Evolutionary conservation across 768 basidiomycete species (phyloP).

Genomic region (Rhodotorula toruloides): DNA sequence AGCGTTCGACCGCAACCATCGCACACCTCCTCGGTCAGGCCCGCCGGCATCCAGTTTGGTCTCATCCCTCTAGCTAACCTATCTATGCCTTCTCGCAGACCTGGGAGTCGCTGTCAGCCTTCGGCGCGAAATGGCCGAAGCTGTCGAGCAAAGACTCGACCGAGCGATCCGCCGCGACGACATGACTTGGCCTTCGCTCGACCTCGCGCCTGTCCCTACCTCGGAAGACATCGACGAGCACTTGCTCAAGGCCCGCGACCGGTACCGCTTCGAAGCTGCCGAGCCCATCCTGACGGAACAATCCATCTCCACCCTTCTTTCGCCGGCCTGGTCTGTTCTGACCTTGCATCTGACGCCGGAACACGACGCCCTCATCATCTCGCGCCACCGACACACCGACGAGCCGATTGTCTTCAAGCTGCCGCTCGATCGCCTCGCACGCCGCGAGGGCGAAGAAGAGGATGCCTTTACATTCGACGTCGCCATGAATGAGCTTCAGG

Average conservation of each 20-base stretch:
- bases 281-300: constrained; percentile 28
- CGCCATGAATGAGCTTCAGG: constrained; percentile 65
- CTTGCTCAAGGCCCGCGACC: constrained; percentile 55
- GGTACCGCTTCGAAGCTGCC: constrained; percentile 53
- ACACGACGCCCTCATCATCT: constrained; percentile 72
- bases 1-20: constrained; percentile 55
- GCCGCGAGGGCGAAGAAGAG: constrained; percentile 68
- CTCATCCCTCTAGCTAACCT: constrained; percentile 51
- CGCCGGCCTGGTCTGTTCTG: constrained; percentile 73
- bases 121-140: constrained; percentile 78
- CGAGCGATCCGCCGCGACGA: constrained; percentile 55
- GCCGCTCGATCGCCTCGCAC: constrained; percentile 68
- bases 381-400: constrained; percentile 62
- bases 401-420: constrained; percentile 78
- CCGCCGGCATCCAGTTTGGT: too few relatives aligned
- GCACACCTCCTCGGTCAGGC: constrained; percentile 58
- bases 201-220: background rate
- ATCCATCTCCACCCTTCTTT: constrained; percentile 54
- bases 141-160: constrained; percentile 66
- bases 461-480: constrained; percentile 65
- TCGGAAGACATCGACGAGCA: constrained; percentile 42
- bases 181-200: constrained; percentile 64
- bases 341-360: constrained; percentile 79
- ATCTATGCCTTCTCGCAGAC: constrained; percentile 53
- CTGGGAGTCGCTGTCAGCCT: constrained; percentile 69